These are phyloP conservation scores for Mortierella sp. DNA, from an alignment of 371 early-diverging fungal genomes.

Conservation along the genomic window DNA sequence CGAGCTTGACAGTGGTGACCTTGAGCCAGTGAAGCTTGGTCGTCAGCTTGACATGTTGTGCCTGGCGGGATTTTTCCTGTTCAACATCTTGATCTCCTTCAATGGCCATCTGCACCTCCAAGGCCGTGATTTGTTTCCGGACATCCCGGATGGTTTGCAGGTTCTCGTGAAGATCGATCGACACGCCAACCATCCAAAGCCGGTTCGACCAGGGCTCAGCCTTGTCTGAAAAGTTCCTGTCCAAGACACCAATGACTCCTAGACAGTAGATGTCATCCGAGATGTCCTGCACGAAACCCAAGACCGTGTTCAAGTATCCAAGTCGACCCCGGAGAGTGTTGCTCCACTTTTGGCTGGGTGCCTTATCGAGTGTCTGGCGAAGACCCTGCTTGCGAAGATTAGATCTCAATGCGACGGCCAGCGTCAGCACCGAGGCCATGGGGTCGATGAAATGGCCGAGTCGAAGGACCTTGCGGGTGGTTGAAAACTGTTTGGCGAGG, in stretches of 20 bases:
- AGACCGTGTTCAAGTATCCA: constrained; percentile 51
- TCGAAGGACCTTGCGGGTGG: constrained; percentile 81
- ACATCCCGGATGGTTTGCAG: constrained; percentile 46
- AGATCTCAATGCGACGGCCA: constrained; percentile 21
- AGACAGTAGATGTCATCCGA: constrained; percentile 83
- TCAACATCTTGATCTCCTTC: constrained; percentile 2
- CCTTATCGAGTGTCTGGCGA: constrained; percentile 22
- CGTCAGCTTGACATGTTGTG: constrained; percentile 33
- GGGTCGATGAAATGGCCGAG: constrained; percentile 77
- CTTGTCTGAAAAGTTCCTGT: constrained; percentile 56
- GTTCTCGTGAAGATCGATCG: constrained; percentile 64
- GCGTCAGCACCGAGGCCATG: constrained; percentile 42
- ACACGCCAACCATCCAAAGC: constrained; percentile 73
- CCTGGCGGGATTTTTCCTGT: constrained; percentile 22
- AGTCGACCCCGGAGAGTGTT: constrained; percentile 40
- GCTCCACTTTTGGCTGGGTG: constrained; percentile 17
- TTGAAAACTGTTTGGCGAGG: constrained; percentile 77
- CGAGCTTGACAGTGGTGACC: constrained; percentile 68
- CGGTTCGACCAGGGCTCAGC: constrained; percentile 67
- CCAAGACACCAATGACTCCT: constrained; percentile 76
- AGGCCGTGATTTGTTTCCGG: constrained; percentile 27
- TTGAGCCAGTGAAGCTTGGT: constrained; percentile 63
- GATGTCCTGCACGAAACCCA: constrained; percentile 76
- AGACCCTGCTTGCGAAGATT: constrained; percentile 28
- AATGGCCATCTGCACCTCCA: constrained; percentile 21